Percentiles rank a stretch among this genome's conserved stretches.
Evolutionary conservation across 2,329 filamentous ascomycete genomes (phyloP).

Genomic region (Aspergillus transmontanensis): DNA sequence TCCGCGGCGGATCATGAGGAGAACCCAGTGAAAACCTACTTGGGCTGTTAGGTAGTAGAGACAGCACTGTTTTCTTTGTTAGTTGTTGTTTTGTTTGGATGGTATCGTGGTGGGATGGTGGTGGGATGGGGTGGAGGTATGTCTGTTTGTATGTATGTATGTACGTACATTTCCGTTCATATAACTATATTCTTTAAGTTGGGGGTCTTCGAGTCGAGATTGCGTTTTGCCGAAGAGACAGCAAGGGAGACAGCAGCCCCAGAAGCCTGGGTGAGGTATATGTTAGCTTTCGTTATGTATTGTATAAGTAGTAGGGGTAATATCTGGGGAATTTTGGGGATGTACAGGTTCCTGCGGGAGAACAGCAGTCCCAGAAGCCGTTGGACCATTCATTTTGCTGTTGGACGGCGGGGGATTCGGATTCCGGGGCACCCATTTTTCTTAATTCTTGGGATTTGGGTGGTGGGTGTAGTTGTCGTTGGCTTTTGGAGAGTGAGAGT

Average conservation of each 20-base stretch:
- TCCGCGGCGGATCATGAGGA: slow-evolving; percentile 56
- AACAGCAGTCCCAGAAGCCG: slow-evolving; percentile 37
- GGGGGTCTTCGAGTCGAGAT: slow-evolving; percentile 34
- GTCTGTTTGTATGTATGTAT: too few relatives aligned
- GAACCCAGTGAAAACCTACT: slow-evolving; percentile 39
- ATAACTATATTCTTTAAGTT: slow-evolving; percentile 27
- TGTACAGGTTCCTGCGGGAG: slow-evolving; percentile 35
- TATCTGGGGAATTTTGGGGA: not conserved
- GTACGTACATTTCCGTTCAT: slow-evolving; percentile 32
- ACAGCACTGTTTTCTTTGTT: slow-evolving; percentile 32
- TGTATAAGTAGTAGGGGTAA: not conserved
- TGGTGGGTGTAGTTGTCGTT: too few relatives aligned
- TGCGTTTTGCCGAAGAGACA: slow-evolving; percentile 35
- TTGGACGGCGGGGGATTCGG: not conserved
- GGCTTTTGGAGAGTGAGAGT: not conserved
- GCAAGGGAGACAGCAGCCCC: slow-evolving; percentile 33
- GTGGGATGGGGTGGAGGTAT: too few relatives aligned
- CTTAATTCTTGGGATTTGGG: not conserved
- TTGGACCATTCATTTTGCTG: slow-evolving; percentile 30
- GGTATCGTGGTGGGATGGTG: not conserved
- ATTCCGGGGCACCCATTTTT: slow-evolving; percentile 9
- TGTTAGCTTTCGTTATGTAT: not conserved
- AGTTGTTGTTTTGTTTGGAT: too few relatives aligned
- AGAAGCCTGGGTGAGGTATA: slow-evolving; percentile 25
- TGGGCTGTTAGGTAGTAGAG: slow-evolving; percentile 34